Evolutionary conservation across 805 yeast species (phyloP), one percentile per base, ranked within the genome.

Genomic region (Candida ipomoeae): DNA sequence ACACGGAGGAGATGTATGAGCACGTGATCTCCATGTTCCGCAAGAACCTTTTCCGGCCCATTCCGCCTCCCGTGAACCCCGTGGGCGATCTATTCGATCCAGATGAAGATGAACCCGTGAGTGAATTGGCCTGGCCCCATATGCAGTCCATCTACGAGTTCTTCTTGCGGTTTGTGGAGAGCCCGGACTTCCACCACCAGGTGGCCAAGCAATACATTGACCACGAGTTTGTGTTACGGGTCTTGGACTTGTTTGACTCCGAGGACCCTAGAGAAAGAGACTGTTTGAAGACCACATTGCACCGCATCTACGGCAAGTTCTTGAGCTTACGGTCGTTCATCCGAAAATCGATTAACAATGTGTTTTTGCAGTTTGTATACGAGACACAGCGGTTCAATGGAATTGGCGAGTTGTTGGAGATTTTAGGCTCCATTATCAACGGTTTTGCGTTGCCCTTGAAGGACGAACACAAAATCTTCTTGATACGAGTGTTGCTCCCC

Each of bases 21-120:
- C 89, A 85, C 61, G 95, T 92, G 49, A 90, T 91, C 39, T 80
- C 80, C 20, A 92, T 94, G 97, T 94, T 91, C 69, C 85, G 83
- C 61, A 80, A 79, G 52, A 94, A 94, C 69, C 77, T 94, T 49
- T 91, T 94, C 69, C 81, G 99, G 63, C 96, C 98, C 32, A 89
- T 94, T 44, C 98, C 99, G 3, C 99, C 99, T 1, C 97, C 98
- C 1, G 96, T 91, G 35, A 94, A 94, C 66, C 98, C 98, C 5
- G 80, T 91, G 42, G 99, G 99, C 36, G 99, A 94, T 57, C 81
- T 92, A 37, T 94, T 81, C 68, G 99, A 94, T 62, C 99, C 99
- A 1, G 99, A 94, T 70, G 99, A 94, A 70, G 99, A 94, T 72
- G 99, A 94, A 69, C 98, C 98, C 2, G 96, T 94, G 36, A 83